phyloP scores from a whole-genome alignment of 2,329 filamentous ascomycete genomes.

The Monascus ruber region DNA sequence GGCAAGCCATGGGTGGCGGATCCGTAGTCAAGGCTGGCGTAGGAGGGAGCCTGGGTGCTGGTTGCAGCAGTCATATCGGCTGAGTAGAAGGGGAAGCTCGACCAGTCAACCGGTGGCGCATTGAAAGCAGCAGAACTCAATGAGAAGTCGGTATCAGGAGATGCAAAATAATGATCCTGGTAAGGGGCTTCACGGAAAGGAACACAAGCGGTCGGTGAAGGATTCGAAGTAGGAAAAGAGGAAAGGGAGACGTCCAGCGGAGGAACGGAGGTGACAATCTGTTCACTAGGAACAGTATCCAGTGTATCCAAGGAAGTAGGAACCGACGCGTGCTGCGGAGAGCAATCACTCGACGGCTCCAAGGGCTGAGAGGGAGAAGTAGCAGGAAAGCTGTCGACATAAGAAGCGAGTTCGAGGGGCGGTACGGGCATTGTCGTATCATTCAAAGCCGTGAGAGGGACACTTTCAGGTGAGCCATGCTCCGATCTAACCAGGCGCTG shows the following conservation, averaged over 20 bases:
- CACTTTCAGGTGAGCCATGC: conserved; percentile 35
- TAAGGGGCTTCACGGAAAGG: conserved; percentile 25
- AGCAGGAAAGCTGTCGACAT: conserved; percentile 16
- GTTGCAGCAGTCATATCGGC: conserved; percentile 25
- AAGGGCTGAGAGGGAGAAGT: conserved; percentile 10
- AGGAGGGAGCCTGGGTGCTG: conserved; percentile 35
- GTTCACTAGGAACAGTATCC: conserved; percentile 20
- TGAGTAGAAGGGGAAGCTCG: conserved; percentile 33
- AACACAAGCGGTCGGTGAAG: conserved; percentile 22
- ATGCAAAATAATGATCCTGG: conserved; percentile 31
- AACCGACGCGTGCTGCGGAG: conserved; percentile 13
- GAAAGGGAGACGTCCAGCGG: conserved; percentile 29
- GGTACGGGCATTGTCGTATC: conserved; percentile 13
- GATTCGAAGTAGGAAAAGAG: conserved; percentile 22
- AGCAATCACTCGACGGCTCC: conserved; percentile 12
- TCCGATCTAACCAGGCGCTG: conserved; percentile 33
- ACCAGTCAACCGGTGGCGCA: conserved; percentile 38
- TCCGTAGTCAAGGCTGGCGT: conserved; percentile 35
- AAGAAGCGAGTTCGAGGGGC: conserved; percentile 21
- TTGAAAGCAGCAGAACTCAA: conserved; percentile 27
- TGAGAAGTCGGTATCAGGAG: conserved; percentile 32
- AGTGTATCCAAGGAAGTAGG: conserved; percentile 7
- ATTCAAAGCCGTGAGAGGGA: conserved; percentile 15
- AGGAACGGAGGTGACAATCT: conserved; percentile 24
- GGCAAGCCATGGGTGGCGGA: conserved; percentile 27